These are phyloP conservation scores for Herpetomonas samuelpessoai DNA, from an alignment of 208 protist genomes.

Conservation along the genomic window DNA sequence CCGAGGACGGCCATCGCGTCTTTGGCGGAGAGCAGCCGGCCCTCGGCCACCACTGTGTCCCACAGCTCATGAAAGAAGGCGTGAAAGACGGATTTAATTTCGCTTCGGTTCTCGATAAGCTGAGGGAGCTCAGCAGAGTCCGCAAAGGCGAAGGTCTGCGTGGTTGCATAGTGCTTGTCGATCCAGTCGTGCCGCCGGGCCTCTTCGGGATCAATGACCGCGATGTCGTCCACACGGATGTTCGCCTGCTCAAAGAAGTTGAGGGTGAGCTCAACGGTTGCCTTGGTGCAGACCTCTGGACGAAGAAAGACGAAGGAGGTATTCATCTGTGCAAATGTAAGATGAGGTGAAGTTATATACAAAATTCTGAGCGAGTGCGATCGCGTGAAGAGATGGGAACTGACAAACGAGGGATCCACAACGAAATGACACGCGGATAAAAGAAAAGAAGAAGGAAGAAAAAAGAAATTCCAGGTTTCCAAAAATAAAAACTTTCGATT, in stretches of 20 bases:
- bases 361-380: no score
- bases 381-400: conserved; percentile 3
- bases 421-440: conserved; percentile 1
- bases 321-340: no score
- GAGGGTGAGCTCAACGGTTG: conserved; percentile 26
- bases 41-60: conserved; percentile 53
- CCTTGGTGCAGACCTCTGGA: conserved; percentile 46
- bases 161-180: conserved; percentile 64
- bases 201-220: conserved; percentile 24
- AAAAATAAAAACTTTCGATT: not conserved
- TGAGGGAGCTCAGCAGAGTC: conserved; percentile 24
- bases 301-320: conserved; percentile 57
- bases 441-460: conserved; percentile 1
- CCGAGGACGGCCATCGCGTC: conserved; percentile 43
- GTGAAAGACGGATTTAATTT: conserved; percentile 52
- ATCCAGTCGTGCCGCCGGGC: conserved; percentile 40
- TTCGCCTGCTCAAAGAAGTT: conserved; percentile 26
- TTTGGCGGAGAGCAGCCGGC: conserved; percentile 51
- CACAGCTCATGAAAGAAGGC: conserved; percentile 55
- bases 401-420: not conserved
- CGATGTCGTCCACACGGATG: conserved; percentile 45
- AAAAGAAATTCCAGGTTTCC: not conserved
- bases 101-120: conserved; percentile 28
- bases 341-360: no score
- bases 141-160: conserved; percentile 34